Evolutionary conservation across 2,329 filamentous ascomycete genomes (phyloP), one percentile per base, ranked within the genome.

Genomic region (Zymoseptoria brevis): DNA sequence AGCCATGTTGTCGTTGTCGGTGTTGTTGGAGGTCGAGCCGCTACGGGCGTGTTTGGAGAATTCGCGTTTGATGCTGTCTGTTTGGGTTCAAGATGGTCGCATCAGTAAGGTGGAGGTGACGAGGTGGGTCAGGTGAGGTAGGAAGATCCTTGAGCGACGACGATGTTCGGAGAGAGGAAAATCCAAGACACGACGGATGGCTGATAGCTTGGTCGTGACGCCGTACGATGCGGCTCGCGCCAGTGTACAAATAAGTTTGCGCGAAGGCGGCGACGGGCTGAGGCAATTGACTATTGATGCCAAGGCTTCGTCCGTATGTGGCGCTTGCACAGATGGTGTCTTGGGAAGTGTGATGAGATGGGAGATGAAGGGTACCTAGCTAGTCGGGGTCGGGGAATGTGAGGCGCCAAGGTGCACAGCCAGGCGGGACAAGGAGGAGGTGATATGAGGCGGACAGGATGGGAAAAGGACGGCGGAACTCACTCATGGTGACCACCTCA

Each of bases 21-120:
- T 57, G 49, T 26, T 54, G n/a, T 41, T 51, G 56, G 49, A 58
- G 59, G 53, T 64, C 54, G 60, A 51, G 50, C 60, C 50, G 63
- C 64, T 65, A 50, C 67, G 67, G 58, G 64, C 64, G 62, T 66
- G 62, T 57, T 62, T 63, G 57, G 61, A 61, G 54, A 68, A 66
- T 22, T 60, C 60, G 56, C 66, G 63, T 60, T 62, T 60, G 57
- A 67, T 35, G 19, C 49, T 29, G 35, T 53, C 62, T 64, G 56
- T 58, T 19, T n/a, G 11, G 29, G 35, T 54, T 48, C 26, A 51
- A 50, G 24, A 41, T 41, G 35, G 35, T 49, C 50, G 56, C 56
- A 57, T 57, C 35, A 57, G 56, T 54, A 53, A 22, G 49, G 35
- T 54, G 52, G 21, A 29, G 52, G 41, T 19, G 52, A 19, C 6